Evolutionary conservation across 306 rosid species (phyloP).

Genomic region (Arachis stenosperma): DNA sequence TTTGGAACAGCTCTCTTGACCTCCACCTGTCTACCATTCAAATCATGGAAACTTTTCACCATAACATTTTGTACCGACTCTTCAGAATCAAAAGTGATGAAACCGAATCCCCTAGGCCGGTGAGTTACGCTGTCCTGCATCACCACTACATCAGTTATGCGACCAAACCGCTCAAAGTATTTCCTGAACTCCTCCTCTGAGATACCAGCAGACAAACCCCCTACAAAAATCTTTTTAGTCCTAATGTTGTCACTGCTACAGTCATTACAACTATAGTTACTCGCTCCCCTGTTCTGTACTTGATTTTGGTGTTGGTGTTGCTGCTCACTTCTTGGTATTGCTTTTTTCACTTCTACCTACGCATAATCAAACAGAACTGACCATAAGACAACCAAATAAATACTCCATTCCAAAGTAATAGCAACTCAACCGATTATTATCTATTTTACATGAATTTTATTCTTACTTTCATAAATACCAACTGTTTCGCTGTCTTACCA

Average conservation of each 20-base stretch:
- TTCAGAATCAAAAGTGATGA: slow-evolving; percentile 74
- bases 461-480: too few species aligned
- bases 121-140: slow-evolving; percentile 77
- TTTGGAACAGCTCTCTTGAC: slow-evolving; percentile 92
- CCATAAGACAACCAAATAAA: slow-evolving; percentile 31
- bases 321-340: slow-evolving; percentile 61
- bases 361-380: slow-evolving; percentile 23
- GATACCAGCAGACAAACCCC: slow-evolving; percentile 71
- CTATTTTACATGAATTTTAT: too few species aligned
- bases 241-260: slow-evolving; percentile 44
- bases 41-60: slow-evolving; percentile 65
- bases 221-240: slow-evolving; percentile 83
- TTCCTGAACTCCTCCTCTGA: slow-evolving; percentile 68
- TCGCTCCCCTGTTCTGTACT: slow-evolving; percentile 46
- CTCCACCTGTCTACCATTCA: slow-evolving; percentile 79
- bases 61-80: slow-evolving; percentile 70
- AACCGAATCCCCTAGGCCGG: slow-evolving; percentile 90
- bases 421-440: too few species aligned
- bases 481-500: too few species aligned
- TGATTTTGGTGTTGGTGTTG: slow-evolving; percentile 46
- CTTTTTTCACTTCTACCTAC: slow-evolving; percentile 75
- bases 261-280: slow-evolving; percentile 48
- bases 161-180: slow-evolving; percentile 79
- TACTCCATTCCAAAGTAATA: too few species aligned
- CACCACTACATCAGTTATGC: slow-evolving; percentile 78